These are phyloP conservation scores for Saturnispora saitoi DNA, from an alignment of 805 yeast genomes.

Conservation along the genomic window DNA sequence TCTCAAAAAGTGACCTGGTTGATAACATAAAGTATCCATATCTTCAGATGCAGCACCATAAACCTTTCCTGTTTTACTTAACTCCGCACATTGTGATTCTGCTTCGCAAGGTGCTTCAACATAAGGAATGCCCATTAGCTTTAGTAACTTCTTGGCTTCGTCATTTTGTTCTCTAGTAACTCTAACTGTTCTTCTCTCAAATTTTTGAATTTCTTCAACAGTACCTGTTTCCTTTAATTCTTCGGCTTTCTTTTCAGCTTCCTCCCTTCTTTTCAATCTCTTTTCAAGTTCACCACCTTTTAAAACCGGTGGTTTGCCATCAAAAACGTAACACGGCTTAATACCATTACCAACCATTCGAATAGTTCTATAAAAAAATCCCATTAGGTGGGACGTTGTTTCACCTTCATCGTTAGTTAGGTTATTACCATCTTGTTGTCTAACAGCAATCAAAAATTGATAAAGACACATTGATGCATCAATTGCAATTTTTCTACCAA, in stretches of 20 bases:
- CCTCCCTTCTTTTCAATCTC: slow-evolving; percentile 71
- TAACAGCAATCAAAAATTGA: slow-evolving; percentile 90
- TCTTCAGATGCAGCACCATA: slow-evolving; percentile 98
- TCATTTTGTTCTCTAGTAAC: slow-evolving; percentile 89
- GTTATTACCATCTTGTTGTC: slow-evolving; percentile 96
- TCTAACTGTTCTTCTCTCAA: slow-evolving; percentile 79
- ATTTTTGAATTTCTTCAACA: slow-evolving; percentile 63
- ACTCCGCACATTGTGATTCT: slow-evolving; percentile 94
- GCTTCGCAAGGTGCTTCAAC: slow-evolving; percentile 97
- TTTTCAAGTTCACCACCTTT: slow-evolving; percentile 91
- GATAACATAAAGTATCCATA: slow-evolving; percentile 96
- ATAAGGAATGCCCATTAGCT: slow-evolving; percentile 90
- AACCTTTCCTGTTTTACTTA: slow-evolving; percentile 84
- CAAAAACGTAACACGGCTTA: slow-evolving; percentile 94
- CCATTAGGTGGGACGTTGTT: slow-evolving; percentile 89
- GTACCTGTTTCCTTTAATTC: slow-evolving; percentile 75
- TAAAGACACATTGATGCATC: slow-evolving; percentile 95
- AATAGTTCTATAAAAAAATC: slow-evolving; percentile 90
- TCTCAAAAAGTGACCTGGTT: slow-evolving; percentile 73
- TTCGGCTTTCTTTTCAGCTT: slow-evolving; percentile 68
- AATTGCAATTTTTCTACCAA: slow-evolving; percentile 96
- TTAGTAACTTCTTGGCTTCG: slow-evolving; percentile 76
- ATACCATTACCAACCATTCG: slow-evolving; percentile 87
- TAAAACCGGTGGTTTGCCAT: slow-evolving; percentile 93
- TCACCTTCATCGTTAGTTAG: slow-evolving; percentile 83